Evolutionary conservation across 225 moss, liverwort and hornwort genomes (phyloP).

Genomic region (Antitrichia curtipendula): DNA sequence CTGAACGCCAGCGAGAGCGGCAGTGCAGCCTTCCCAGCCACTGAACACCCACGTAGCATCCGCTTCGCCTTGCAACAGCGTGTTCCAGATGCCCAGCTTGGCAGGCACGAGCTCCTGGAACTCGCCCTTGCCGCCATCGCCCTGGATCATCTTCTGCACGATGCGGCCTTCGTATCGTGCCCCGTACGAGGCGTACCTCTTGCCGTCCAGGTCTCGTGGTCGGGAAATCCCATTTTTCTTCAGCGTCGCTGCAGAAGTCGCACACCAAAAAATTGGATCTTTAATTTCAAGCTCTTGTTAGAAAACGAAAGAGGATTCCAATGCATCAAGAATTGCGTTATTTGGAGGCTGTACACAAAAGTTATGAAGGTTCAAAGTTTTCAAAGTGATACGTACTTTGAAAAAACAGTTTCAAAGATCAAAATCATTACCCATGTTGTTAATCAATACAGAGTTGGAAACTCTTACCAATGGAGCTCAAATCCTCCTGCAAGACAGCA

Average conservation of each 20-base stretch:
- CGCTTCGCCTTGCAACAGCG: conserved; percentile 45
- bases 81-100: conserved; percentile 81
- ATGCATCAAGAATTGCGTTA: background rate
- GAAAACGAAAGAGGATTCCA: background rate
- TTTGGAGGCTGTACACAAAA: background rate
- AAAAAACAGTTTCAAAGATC: background rate
- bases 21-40: conserved; percentile 79
- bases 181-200: conserved; percentile 70
- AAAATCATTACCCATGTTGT: background rate
- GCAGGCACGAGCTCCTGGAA: conserved; percentile 57
- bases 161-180: conserved; percentile 85
- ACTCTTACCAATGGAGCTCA: conserved; percentile 49
- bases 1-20: conserved; percentile 34
- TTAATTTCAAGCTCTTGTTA: background rate
- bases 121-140: conserved; percentile 64
- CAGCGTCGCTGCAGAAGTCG: conserved; percentile 26
- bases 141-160: conserved; percentile 68
- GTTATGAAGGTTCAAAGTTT: background rate
- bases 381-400: background rate
- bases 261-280: background rate
- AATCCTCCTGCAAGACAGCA: conserved; percentile 16
- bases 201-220: conserved; percentile 60
- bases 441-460: background rate
- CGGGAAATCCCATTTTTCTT: conserved; percentile 47
- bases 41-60: conserved; percentile 84